Percentiles rank a stretch among this genome's conserved stretches.
phyloP scores from a whole-genome alignment of 306 rosid genomes.

The Medicago lupulina region DNA sequence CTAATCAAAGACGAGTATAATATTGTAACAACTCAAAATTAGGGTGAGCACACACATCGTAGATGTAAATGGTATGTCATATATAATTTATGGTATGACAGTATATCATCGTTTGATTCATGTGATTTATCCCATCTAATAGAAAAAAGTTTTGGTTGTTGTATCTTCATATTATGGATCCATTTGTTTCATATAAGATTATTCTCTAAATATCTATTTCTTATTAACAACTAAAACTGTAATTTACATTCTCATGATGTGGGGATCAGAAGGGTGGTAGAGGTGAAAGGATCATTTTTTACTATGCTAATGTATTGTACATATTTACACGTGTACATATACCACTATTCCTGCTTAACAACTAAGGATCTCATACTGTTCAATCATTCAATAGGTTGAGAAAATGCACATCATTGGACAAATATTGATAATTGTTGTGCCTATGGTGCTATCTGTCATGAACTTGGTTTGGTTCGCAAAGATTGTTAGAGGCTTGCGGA shows the following conservation, averaged over 20 bases:
- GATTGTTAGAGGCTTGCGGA: constrained; percentile 72
- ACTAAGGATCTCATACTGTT: constrained; percentile 3
- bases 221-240: background rate
- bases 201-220: constrained; percentile 11
- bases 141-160: background rate
- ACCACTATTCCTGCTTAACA: background rate
- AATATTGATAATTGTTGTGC: constrained; percentile 64
- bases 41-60: background rate
- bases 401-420: constrained; percentile 64
- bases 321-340: background rate
- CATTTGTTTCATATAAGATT: background rate
- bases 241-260: constrained; percentile 5
- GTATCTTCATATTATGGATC: background rate
- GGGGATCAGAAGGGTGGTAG: background rate
- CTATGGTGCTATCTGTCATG: constrained; percentile 63
- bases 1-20: background rate
- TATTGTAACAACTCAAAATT: background rate
- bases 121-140: background rate
- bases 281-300: constrained; percentile 18
- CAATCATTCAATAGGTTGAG: constrained; percentile 56
- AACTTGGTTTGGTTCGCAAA: constrained; percentile 83
- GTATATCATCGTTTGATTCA: background rate
- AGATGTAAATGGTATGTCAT: background rate
- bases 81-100: background rate
- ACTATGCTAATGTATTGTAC: background rate